Conservation (phyloP, 345 rosid genomes). For the Syzygium aromaticum region DNA sequence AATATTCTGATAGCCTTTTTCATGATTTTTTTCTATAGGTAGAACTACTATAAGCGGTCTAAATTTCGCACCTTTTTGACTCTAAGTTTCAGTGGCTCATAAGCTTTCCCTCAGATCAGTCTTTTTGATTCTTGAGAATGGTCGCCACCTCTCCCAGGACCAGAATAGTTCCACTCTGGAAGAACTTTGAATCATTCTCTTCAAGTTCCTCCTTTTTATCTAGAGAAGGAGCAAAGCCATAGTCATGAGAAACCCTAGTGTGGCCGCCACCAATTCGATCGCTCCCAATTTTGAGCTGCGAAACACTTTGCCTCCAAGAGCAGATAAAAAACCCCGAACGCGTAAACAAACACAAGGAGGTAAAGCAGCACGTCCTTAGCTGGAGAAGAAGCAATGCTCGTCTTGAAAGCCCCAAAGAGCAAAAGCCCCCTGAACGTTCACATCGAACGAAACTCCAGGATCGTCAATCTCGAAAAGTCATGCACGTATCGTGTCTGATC, state of each 20-base stretch:
- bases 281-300: accelerated
- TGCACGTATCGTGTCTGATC: too few species aligned
- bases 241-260: not conserved
- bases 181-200: too few species aligned
- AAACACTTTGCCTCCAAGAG: not conserved
- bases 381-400: not conserved
- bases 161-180: too few species aligned
- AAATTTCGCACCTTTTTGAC: too few species aligned
- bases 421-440: not conserved
- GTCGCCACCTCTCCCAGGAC: too few species aligned
- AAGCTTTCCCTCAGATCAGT: too few species aligned
- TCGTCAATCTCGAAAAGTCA: not conserved
- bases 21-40: too few species aligned
- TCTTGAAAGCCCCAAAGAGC: not conserved
- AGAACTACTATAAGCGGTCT: too few species aligned
- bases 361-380: not conserved
- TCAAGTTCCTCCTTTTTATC: too few species aligned
- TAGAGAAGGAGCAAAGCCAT: not conserved
- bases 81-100: too few species aligned
- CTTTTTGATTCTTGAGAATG: too few species aligned
- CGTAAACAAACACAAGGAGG: not conserved
- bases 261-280: accelerated
- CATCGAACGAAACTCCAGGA: not conserved
- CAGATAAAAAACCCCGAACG: not conserved
- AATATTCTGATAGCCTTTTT: too few species aligned